Base-by-base conservation (phyloP, 2,329 filamentous ascomycete species). In the Hymenotorrendiella dingleyae region DNA sequence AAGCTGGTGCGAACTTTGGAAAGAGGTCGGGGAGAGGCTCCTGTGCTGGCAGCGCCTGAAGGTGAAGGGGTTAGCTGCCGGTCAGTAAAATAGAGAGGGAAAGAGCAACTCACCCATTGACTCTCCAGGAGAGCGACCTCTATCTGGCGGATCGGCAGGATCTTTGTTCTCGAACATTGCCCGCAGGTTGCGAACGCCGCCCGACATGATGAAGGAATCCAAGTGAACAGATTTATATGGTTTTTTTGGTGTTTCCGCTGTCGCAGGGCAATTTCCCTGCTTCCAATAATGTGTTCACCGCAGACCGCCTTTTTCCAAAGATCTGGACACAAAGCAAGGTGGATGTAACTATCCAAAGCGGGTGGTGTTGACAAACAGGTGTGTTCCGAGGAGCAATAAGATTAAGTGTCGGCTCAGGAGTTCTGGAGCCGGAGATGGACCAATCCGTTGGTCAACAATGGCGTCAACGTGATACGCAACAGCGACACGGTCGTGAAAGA, bases 101-200 rank as follows among this genome's bases (percentile, higher is more conserved):
- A 43, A 20, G 12, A 41, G 45, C 67, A 63, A 65, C 35, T 33
- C 9, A 76, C 72, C 62, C 53, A 51, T 62, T 47, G 66, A 64
- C 49, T 29, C 64, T 49, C 72, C 78, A 41, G 82, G 82, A 45
- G 81, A 84, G 63, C 84, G 74, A 48, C 84, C 84, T 68, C 84
- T 73, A 50, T 84, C 82, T 40, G 56, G 54, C 14, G 19, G 11
- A 41, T 50, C 54, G 52, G 80, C 75, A 55, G 76, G 82, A 45
- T 74, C 77, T 65, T 79, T 85, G 62, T 80, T 78, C 71, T 90
- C 85, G 63, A 89, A 89, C 74, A 86, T 87, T 59, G 85, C 85
- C 56, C 83, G 74, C 53, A 90, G 77, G 67, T 85, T 86, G 76
- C 80, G 53, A 19, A 62, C 56, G 22, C 56, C 57, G 43, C 53